Base-by-base conservation (phyloP, 2,329 filamentous ascomycete genomes). In the Juglanconis oblonga region DNA sequence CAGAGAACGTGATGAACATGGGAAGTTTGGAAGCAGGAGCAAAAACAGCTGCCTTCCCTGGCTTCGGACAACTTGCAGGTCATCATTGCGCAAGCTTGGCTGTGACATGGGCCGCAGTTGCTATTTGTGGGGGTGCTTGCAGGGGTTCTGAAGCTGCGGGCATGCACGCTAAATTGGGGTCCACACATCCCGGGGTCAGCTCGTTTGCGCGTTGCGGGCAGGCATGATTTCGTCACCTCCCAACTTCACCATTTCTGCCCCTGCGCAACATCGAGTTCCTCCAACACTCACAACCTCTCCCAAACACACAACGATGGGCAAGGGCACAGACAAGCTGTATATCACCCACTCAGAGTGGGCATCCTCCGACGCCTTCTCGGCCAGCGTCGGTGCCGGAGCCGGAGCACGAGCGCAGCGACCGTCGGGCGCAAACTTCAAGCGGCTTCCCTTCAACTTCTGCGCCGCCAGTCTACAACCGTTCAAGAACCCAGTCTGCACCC, bases 311-410 rank as follows among this genome's bases (percentile, higher is more conserved):
- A 47, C 14, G 49, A 81, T 81, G 79, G 79, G 79, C 3, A 81
- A 81, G 76, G 79, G 78, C 61, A 84, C 82, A 32, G 82, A 85
- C 69, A 85, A 85, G 68, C 76, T 85, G 58, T 81, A 82, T 68
- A 99, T 99, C 71, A 99, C 95, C 58, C 96, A 99, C 78, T 96
- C 91, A 45, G 95, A 99, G 81, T 99, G 95, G 95, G 88, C 92
- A 7, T 97, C 92, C 5, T 87, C 89, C 52, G 93, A 97, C 74
- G 87, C 91, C 61, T 97, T 91, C 76, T 90, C 90, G 36, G 92
- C 92, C 66, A 93, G 87, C 72, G 88, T 84, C 33, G 90, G 90
- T 67, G 82, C 88, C 58, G 87, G 86, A 67, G 85, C 89, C 59
- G 87, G 87, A 54, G 73, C 83, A 71, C 72, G 87, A 77, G 74